phyloP scores from a whole-genome alignment of 202 grass and related monocot genomes.

The Digitaria exilis region DNA sequence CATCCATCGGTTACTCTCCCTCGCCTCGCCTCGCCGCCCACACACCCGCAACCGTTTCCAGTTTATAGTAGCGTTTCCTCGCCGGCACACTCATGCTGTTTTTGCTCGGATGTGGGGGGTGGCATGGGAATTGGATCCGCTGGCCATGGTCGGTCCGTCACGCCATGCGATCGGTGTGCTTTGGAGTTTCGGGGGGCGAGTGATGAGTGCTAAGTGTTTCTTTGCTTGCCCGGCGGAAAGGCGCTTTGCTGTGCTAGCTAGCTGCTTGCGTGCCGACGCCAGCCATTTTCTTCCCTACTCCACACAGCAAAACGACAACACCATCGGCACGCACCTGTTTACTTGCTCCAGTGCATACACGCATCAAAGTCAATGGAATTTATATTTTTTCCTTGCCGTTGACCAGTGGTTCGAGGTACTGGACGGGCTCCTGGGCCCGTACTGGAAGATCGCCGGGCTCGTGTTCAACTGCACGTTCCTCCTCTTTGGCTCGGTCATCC shows the following conservation, averaged over 20 bases:
- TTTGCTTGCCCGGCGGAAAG: conserved; percentile 24
- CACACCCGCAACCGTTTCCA: no score
- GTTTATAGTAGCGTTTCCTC: neutral
- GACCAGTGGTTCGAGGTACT: conserved; percentile 95
- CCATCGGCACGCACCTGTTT: conserved; percentile 29
- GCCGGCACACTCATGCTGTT: neutral
- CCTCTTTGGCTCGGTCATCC: conserved; percentile 95
- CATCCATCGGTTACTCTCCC: no score
- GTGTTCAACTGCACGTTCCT: conserved; percentile 98
- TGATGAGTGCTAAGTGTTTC: neutral
- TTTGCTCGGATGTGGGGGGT: neutral
- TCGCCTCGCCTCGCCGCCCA: no score
- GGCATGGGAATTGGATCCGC: conserved; percentile 31
- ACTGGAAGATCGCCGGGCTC: conserved; percentile 81
- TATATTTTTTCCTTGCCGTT: neutral
- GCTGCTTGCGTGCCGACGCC: neutral
- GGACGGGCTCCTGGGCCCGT: conserved; percentile 82
- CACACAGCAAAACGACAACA: conserved; percentile 39
- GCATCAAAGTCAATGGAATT: neutral
- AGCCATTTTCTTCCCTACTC: neutral
- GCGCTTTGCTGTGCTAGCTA: neutral
- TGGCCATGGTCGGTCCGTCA: conserved; percentile 9
- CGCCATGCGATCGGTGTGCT: conserved; percentile 11
- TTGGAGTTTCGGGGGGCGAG: neutral
- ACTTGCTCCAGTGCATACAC: neutral